Evolutionary conservation across 2,329 filamentous ascomycete species (phyloP).

Genomic region (Beauveria caledonica): DNA sequence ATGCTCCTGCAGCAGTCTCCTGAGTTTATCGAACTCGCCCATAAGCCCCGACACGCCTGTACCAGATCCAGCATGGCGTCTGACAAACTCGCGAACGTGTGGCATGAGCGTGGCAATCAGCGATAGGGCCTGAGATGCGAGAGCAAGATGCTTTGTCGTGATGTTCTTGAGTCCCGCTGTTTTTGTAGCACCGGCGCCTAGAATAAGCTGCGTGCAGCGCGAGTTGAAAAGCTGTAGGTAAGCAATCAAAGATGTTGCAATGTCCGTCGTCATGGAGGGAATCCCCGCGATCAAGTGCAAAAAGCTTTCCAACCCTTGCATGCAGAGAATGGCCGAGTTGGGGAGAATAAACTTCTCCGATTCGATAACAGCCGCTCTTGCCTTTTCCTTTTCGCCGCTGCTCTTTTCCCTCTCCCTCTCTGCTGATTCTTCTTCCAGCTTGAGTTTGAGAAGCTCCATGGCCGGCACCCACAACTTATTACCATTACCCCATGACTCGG

Average conservation of each 20-base stretch:
- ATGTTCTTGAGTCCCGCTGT: conserved; percentile 93
- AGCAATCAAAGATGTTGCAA: conserved; percentile 69
- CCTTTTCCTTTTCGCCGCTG: conserved; percentile 49
- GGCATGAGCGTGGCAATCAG: conserved; percentile 84
- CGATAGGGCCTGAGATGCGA: conserved; percentile 80
- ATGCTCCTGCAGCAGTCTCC: conserved; percentile 77
- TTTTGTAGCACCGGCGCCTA: conserved; percentile 83
- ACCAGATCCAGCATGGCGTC: conserved; percentile 57
- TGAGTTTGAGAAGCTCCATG: conserved; percentile 27
- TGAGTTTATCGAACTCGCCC: conserved; percentile 82
- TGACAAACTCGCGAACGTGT: conserved; percentile 83
- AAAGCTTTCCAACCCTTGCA: conserved; percentile 75
- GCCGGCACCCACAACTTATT: conserved; percentile 50
- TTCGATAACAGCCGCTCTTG: conserved; percentile 68
- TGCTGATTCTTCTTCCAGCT: conserved; percentile 24
- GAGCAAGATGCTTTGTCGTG: conserved; percentile 86
- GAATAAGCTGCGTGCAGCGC: conserved; percentile 88
- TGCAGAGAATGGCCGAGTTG: conserved; percentile 70
- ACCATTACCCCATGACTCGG: conserved; percentile 55
- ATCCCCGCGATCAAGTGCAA: conserved; percentile 76
- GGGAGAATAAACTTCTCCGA: conserved; percentile 80
- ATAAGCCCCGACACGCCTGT: conserved; percentile 52
- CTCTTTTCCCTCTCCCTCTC: conserved; percentile 20
- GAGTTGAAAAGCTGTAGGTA: conserved; percentile 94
- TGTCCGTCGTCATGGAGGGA: conserved; percentile 79